Conservation (phyloP, 108 stramenopile genomes). For the Seminavis robusta region DNA sequence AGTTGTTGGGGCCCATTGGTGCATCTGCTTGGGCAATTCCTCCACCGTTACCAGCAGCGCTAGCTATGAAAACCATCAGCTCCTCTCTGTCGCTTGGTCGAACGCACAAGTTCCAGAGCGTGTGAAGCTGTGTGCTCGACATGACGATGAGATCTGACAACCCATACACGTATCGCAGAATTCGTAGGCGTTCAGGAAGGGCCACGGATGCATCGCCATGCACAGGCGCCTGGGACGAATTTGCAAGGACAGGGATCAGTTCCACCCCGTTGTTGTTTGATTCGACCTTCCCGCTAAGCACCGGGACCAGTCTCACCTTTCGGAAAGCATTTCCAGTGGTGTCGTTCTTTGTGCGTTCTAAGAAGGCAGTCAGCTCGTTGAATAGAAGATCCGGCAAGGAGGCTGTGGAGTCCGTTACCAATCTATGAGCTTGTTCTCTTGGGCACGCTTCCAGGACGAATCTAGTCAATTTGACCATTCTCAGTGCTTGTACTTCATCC, state of each 20-base stretch:
- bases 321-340: background rate
- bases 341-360: conserved; percentile 20
- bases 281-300: no score
- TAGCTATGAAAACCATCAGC: conserved; percentile 77
- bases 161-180: conserved; percentile 78
- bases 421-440: conserved; percentile 37
- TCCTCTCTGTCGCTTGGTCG: conserved; percentile 67
- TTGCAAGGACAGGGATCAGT: background rate
- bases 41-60: conserved; percentile 38
- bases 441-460: conserved; percentile 83
- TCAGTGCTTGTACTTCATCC: conserved; percentile 65
- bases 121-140: conserved; percentile 46
- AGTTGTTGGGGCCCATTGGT: conserved; percentile 4
- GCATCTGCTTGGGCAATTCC: background rate
- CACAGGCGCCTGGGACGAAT: background rate
- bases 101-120: conserved; percentile 70
- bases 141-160: conserved; percentile 42
- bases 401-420: conserved; percentile 32
- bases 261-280: background rate
- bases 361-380: conserved; percentile 65
- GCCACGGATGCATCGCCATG: conserved; percentile 4
- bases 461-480: conserved; percentile 74
- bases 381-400: conserved; percentile 58
- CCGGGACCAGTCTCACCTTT: background rate
- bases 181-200: conserved; percentile 55